A percentile compares a stretch with the other conserved stretches of the same genome.
Evolutionary conservation across 2,329 filamentous ascomycete genomes (phyloP).

Genomic region (Pseudogymnoascus sp.): DNA sequence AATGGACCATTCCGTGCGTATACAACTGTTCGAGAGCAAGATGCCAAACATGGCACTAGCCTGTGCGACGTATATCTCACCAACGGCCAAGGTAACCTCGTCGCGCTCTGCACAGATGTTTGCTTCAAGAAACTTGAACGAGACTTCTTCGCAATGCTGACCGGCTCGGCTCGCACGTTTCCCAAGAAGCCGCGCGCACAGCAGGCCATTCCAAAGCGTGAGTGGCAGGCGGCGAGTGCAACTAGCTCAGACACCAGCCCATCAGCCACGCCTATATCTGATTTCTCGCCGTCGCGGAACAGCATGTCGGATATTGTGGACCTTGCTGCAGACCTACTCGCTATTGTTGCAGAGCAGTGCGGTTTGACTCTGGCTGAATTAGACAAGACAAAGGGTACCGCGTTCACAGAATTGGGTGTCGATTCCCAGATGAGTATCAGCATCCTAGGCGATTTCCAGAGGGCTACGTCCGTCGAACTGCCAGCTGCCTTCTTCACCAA

Average conservation of each 20-base stretch:
- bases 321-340: background rate
- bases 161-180: background rate
- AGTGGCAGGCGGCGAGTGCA: background rate
- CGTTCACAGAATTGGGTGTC: conserved; percentile 50
- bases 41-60: background rate
- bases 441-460: background rate
- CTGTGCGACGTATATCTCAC: background rate
- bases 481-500: background rate
- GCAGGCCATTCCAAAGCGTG: background rate
- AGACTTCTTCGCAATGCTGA: background rate
- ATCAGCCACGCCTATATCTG: background rate
- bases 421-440: conserved; percentile 47
- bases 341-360: background rate
- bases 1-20: background rate
- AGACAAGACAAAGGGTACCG: conserved; percentile 28
- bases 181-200: background rate
- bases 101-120: background rate
- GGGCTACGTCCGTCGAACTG: background rate
- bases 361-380: background rate
- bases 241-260: background rate
- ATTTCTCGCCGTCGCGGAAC: background rate
- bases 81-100: background rate
- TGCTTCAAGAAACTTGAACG: background rate
- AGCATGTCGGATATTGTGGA: background rate
- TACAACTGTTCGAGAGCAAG: background rate